Base-by-base conservation (phyloP, 805 yeast species). In the Yarrowia hollandica region DNA sequence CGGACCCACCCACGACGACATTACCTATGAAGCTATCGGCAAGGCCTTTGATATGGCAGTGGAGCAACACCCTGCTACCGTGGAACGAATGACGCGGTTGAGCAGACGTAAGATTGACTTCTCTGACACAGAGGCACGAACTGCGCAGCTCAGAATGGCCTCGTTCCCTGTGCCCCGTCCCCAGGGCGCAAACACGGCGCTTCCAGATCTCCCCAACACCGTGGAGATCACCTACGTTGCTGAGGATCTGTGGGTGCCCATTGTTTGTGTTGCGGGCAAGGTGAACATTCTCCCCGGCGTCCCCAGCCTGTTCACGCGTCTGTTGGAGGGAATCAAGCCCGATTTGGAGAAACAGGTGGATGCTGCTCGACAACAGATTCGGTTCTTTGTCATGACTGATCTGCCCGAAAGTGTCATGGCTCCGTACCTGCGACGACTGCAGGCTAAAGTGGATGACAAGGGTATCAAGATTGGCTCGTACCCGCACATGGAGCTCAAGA, bases 1-100 rank as follows among this genome's bases (percentile, higher is more conserved):
- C 61, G 97, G 97, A 0, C 88, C 96, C 4, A 90, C 96, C 0
- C 96, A 89, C 65, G 96, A 90, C 68, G 97, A 90, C 69, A 85
- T 90, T 62, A 89, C 96, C 0, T 90, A 90, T 69, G 82, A 81
- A 56, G 77, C 88, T 33, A 65, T 90, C n/a, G 88, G 92, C 1
- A 79, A 78, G 63, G 86, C 87, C 7, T 89, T 77, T 63, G 71
- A 71, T 1, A 67, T 86, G 7, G 78, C 79, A 0, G 70, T 83
- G 60, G 70, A 69, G 41, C 68, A 84, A 15, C 85, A 90, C 69
- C 65, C 71, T 21, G 83, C 77, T 26, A 83, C 88, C 2, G 85
- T 81, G 16, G 76, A 72, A 1, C 74, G 82, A 61, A 89, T 88
- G 94, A 73, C 75, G 14, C 62, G 66, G 18, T 69, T 82, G 1